phyloP scores from a whole-genome alignment of 805 yeast species.

The Ogataea corticis region DNA sequence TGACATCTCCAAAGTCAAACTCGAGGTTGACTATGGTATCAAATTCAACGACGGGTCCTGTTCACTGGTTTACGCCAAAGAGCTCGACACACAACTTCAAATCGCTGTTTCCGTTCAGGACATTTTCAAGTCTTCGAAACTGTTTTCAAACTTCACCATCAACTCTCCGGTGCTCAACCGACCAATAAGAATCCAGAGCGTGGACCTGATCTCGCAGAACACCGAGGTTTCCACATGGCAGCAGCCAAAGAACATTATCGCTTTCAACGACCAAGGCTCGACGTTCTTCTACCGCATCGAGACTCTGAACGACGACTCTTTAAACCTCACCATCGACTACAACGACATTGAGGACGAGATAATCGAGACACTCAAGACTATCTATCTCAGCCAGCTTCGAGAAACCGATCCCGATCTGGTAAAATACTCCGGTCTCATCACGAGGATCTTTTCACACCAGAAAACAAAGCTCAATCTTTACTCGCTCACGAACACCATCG shows the following conservation, averaged over 20 bases:
- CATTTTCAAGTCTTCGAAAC: conserved; percentile 54
- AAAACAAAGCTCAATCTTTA: conserved; percentile 31
- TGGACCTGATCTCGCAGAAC: conserved; percentile 29
- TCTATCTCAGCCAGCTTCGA: conserved; percentile 19
- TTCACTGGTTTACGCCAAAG: conserved; percentile 20
- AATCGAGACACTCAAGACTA: conserved; percentile 23
- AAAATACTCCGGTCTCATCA: conserved; percentile 26
- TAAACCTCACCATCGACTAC: conserved; percentile 46
- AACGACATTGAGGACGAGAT: conserved; percentile 50
- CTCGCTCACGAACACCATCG: conserved; percentile 26
- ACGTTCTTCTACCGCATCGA: conserved; percentile 58
- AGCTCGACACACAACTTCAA: conserved; percentile 53
- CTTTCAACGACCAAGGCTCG: conserved; percentile 71
- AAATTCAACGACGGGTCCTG: conserved; percentile 21
- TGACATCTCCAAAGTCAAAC: conserved; percentile 32
- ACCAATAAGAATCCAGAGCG: conserved; percentile 56
- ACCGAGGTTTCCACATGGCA: conserved; percentile 30
- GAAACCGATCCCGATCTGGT: conserved; percentile 11
- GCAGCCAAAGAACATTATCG: conserved; percentile 42
- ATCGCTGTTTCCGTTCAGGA: conserved; percentile 82
- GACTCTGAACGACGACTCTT: conserved; percentile 34
- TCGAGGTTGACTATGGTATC: conserved; percentile 25
- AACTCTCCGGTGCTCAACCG: conserved; percentile 51
- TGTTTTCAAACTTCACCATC: conserved; percentile 69
- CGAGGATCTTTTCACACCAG: conserved; percentile 21